These are phyloP conservation scores for Excoecaria agallocha DNA, from an alignment of 345 rosid genomes.

Conservation along the genomic window DNA sequence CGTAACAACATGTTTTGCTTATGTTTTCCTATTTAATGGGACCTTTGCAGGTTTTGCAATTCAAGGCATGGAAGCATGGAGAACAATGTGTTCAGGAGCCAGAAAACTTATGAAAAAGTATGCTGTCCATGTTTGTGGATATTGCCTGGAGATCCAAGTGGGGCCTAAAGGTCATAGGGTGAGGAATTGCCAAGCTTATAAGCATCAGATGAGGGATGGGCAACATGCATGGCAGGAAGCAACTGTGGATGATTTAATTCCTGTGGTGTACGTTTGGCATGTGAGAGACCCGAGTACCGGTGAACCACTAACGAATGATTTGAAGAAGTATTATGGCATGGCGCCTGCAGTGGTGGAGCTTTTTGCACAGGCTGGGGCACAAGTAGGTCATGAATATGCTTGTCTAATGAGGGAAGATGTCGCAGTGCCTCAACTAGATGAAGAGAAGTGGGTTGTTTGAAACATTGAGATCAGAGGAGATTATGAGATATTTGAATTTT, in stretches of 20 bases:
- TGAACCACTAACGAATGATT: slow-evolving; percentile 31
- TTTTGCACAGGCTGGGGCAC: slow-evolving; percentile 49
- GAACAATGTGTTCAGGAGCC: slow-evolving; percentile 39
- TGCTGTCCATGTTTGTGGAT: slow-evolving; percentile 50
- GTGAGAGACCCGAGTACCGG: slow-evolving; percentile 24
- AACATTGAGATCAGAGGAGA: neutral
- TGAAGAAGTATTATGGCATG: slow-evolving; percentile 52
- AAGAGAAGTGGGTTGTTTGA: slow-evolving; percentile 23
- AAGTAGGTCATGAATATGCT: slow-evolving; percentile 27
- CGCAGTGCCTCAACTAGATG: slow-evolving; percentile 34
- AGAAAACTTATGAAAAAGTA: slow-evolving; percentile 41
- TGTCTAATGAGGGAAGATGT: slow-evolving; percentile 43
- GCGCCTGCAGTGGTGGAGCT: slow-evolving; percentile 51
- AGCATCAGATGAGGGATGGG: slow-evolving; percentile 64
- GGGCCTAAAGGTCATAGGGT: slow-evolving; percentile 54
- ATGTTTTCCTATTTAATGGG: neutral
- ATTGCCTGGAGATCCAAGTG: slow-evolving; percentile 48
- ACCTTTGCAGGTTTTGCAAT: slow-evolving; percentile 27
- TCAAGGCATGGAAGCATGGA: slow-evolving; percentile 45
- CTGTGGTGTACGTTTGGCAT: slow-evolving; percentile 50
- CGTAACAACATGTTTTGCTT: neutral
- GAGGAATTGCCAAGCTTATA: slow-evolving; percentile 48
- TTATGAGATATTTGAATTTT: neutral
- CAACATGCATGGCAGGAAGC: slow-evolving; percentile 63
- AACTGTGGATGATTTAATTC: slow-evolving; percentile 44